Conservation (phyloP, 2,329 filamentous ascomycete species). For the Pseudonectria buxi region DNA sequence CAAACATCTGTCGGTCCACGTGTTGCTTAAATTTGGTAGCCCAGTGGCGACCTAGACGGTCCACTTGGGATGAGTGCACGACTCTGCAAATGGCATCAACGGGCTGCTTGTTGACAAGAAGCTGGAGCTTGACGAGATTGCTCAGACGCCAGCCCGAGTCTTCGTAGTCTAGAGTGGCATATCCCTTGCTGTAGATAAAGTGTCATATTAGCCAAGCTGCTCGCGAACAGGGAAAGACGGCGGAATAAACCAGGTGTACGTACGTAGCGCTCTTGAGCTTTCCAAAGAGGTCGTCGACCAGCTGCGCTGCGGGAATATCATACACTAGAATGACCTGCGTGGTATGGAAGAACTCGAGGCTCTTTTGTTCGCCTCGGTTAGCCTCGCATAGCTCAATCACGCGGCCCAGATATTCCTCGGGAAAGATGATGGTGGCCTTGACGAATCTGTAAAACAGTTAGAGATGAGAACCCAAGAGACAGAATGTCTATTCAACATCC, state of each 20-base stretch:
- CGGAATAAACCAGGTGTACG: constrained; percentile 8
- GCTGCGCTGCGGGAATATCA: constrained; percentile 74
- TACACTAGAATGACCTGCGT: constrained; percentile 95
- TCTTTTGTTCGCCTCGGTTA: constrained; percentile 80
- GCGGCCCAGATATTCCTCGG: constrained; percentile 87
- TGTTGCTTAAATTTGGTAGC: constrained; percentile 96
- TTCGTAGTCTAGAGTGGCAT: constrained; percentile 94
- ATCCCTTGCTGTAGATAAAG: constrained; percentile 59
- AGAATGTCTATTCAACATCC: too few relatives aligned
- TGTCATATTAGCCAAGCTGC: neutral
- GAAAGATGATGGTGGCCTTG: constrained; percentile 77
- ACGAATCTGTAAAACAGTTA: constrained; percentile 48
- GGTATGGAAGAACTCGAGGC: constrained; percentile 83
- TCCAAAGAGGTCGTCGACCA: constrained; percentile 96
- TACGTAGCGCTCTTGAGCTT: constrained; percentile 83
- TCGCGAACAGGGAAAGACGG: neutral
- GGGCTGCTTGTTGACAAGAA: constrained; percentile 86
- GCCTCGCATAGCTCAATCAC: constrained; percentile 92
- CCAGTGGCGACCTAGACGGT: constrained; percentile 78
- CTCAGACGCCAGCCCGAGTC: constrained; percentile 81
- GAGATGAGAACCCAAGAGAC: too few relatives aligned
- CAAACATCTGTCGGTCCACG: constrained; percentile 91
- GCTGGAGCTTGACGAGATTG: constrained; percentile 78
- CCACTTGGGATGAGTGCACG: constrained; percentile 74
- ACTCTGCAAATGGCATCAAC: constrained; percentile 94